These are phyloP conservation scores for Vigna reflexopilosa DNA, from an alignment of 306 rosid genomes.

Conservation along the genomic window DNA sequence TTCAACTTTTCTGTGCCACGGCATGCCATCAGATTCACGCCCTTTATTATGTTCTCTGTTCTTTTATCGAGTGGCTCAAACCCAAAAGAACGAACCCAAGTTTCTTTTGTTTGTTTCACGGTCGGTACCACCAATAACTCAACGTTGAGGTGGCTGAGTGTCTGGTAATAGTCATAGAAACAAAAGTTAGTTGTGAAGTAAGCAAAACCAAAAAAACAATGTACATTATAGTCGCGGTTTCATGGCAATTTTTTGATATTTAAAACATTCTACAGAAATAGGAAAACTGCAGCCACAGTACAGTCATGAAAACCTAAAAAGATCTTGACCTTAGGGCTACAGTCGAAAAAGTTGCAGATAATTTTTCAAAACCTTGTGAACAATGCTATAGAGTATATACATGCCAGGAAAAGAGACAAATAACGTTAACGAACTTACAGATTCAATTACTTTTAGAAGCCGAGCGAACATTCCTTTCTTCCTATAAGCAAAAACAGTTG, in stretches of 20 bases:
- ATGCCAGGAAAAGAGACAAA: neutral
- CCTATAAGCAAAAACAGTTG: slow-evolving; percentile 64
- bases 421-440: slow-evolving; percentile 52
- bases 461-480: slow-evolving; percentile 78
- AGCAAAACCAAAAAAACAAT: neutral
- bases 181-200: neutral
- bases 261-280: neutral
- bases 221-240: neutral
- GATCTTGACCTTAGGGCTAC: neutral
- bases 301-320: neutral
- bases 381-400: neutral
- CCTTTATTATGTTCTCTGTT: slow-evolving; percentile 49
- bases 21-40: slow-evolving; percentile 57
- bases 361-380: slow-evolving; percentile 3
- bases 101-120: slow-evolving; percentile 48
- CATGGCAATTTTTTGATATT: neutral
- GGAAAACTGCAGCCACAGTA: neutral
- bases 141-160: slow-evolving; percentile 61
- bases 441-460: slow-evolving; percentile 63
- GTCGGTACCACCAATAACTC: slow-evolving; percentile 76
- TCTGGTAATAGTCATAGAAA: slow-evolving; percentile 49
- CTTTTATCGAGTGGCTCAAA: slow-evolving; percentile 57
- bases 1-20: slow-evolving; percentile 56
- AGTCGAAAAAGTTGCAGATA: neutral
- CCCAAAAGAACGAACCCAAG: slow-evolving; percentile 74